These are phyloP conservation scores for Mycena chlorophos DNA, from an alignment of 768 basidiomycete genomes.

Conservation along the genomic window DNA sequence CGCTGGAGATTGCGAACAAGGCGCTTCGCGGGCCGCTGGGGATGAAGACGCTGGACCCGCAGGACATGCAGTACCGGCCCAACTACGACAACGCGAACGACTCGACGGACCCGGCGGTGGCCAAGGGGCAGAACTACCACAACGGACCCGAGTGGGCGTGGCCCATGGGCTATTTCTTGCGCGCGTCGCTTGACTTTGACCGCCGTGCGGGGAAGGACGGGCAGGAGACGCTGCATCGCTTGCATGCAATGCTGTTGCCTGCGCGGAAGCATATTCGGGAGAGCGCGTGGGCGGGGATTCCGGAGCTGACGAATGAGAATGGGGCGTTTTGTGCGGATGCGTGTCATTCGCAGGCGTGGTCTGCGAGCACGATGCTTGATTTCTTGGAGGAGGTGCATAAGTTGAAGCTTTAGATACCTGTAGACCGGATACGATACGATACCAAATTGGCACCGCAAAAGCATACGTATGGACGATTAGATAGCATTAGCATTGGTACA, in stretches of 20 bases:
- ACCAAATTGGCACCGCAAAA: too few species aligned
- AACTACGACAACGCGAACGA: slow-evolving; percentile 95
- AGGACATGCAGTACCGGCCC: slow-evolving; percentile 86
- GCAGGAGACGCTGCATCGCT: slow-evolving; percentile 72
- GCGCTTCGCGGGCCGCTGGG: slow-evolving; percentile 86
- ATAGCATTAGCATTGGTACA: too few species aligned
- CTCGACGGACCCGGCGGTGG: slow-evolving; percentile 74
- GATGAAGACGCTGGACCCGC: slow-evolving; percentile 93
- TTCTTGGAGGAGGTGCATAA: slow-evolving; percentile 77
- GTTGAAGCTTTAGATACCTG: slow-evolving; percentile 4
- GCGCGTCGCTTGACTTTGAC: slow-evolving; percentile 91
- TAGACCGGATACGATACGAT: neutral
- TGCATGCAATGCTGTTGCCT: slow-evolving; percentile 70
- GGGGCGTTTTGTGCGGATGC: slow-evolving; percentile 85
- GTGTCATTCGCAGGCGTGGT: slow-evolving; percentile 96
- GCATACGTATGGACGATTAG: too few species aligned
- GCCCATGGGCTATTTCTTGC: slow-evolving; percentile 93
- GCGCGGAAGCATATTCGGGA: slow-evolving; percentile 72
- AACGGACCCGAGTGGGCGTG: slow-evolving; percentile 95
- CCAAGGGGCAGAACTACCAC: slow-evolving; percentile 95
- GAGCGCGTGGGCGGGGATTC: slow-evolving; percentile 91
- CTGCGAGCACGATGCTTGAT: slow-evolving; percentile 87
- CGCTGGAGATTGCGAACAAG: slow-evolving; percentile 78
- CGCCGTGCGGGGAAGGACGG: slow-evolving; percentile 69
- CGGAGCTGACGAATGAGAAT: slow-evolving; percentile 87